Evolutionary conservation across 2,329 filamentous ascomycete genomes (phyloP), one percentile per base, ranked within the genome.

Genomic region (Epichloe uncinata): DNA sequence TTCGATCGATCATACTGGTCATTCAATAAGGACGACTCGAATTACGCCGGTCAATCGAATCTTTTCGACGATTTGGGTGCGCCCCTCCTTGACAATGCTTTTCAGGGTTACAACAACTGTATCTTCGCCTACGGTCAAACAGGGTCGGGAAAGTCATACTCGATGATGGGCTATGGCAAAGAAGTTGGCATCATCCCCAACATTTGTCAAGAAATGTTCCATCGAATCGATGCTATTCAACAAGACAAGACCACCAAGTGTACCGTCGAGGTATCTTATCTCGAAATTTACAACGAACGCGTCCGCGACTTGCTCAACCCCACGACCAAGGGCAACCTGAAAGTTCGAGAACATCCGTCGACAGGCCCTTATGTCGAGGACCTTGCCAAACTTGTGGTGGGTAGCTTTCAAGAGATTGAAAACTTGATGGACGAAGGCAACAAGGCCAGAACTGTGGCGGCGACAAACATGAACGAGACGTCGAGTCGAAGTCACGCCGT

Each of bases 401-500:
- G 88, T 58, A 91, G 88, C 53, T 97, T 98, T 64, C 77, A 84
- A 49, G 94, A 98, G 64, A 97, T 98, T 57, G 93, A 98, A 62
- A 84, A 96, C 63, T 72, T 98, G 60, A 98, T 98, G 93, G 93
- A 98, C 63, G 91, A 97, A 69, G 93, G 93, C 61, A 98, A 98
- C 74, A 98, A 98, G 70, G 93, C 93, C 35, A 79, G 93, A 73
- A 98, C 93, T 0, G 93, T 98, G 38, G 93, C 93, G 3, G 93
- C 93, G 7, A 98, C 93, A 38, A 98, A 97, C 77, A 98, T 98
- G 93, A 98, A 98, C 74, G 93, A 97, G 69, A 98, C 94, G 0
- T 96, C 89, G 53, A 95, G 89, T 78, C 84, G 93, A 73, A 97
- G 91, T 64, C 93, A 98, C 67, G 93, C 93, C 40, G 94, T 98